Conservation (phyloP, 805 yeast genomes). For the Candida pini region DNA sequence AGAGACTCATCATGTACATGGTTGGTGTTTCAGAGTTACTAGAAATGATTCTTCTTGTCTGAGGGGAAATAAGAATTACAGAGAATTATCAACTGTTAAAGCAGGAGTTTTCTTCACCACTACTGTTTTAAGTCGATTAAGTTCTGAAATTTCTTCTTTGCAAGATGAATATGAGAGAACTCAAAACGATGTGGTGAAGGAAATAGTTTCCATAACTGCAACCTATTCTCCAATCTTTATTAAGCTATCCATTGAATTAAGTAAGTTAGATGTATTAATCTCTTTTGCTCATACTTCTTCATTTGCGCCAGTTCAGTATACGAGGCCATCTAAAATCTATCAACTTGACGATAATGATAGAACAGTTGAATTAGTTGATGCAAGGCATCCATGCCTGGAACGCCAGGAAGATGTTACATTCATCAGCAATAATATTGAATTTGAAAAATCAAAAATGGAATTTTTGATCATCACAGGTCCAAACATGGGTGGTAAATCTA, state of each 20-base stretch:
- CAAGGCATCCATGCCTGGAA: constrained; percentile 94
- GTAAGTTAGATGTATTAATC: constrained; percentile 76
- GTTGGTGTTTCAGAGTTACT: constrained; percentile 93
- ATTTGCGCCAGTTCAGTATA: constrained; percentile 77
- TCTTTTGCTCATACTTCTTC: constrained; percentile 82
- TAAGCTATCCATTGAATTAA: constrained; percentile 55
- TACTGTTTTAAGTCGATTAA: constrained; percentile 49
- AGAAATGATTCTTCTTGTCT: constrained; percentile 81
- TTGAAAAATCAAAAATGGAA: constrained; percentile 52
- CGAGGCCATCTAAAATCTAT: constrained; percentile 60
- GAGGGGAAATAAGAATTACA: constrained; percentile 56
- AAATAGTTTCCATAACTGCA: constrained; percentile 72
- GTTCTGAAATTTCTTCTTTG: constrained; percentile 51
- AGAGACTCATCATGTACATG: constrained; percentile 82
- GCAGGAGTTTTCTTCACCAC: constrained; percentile 95
- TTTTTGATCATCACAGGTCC: constrained; percentile 92
- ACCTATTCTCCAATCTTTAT: constrained; percentile 79
- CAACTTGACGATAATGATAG: constrained; percentile 42
- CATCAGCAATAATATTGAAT: constrained; percentile 81
- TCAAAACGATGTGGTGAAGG: constrained; percentile 74
- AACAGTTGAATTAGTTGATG: constrained; percentile 53
- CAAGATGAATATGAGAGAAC: constrained; percentile 65
- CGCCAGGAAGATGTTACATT: constrained; percentile 87
- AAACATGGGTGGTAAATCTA: constrained; percentile 96
- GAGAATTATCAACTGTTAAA: constrained; percentile 84